Conservation (phyloP, 768 basidiomycete species). For the Paxillus involutus region DNA sequence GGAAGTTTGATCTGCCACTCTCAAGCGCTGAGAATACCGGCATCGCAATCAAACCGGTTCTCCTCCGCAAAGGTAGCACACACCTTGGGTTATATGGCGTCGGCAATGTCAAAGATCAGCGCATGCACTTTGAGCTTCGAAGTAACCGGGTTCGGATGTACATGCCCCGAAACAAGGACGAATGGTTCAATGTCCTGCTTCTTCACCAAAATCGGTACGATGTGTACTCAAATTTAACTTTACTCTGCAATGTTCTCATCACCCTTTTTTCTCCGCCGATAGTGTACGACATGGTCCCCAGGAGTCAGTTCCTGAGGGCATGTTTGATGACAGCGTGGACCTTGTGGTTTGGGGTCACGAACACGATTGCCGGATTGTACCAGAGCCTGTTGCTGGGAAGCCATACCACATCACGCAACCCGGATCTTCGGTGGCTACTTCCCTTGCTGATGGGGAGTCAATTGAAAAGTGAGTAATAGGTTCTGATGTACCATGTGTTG, state of each 20-base stretch:
- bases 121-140: conserved; percentile 95
- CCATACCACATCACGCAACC: conserved; percentile 92
- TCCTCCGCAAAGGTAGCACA: conserved; percentile 85
- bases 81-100: conserved; percentile 92
- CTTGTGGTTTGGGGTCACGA: conserved; percentile 99
- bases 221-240: background rate
- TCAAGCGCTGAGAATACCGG: conserved; percentile 70
- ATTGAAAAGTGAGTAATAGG: conserved; percentile 69
- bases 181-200: conserved; percentile 94
- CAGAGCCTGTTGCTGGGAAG: conserved; percentile 90
- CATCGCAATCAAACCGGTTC: conserved; percentile 86
- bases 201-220: conserved; percentile 93
- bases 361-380: conserved; percentile 92
- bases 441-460: conserved; percentile 90
- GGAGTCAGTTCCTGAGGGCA: conserved; percentile 91
- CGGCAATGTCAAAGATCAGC: conserved; percentile 93
- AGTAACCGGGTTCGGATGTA: conserved; percentile 96
- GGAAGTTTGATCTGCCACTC: conserved; percentile 86
- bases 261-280: conserved; percentile 1
- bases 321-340: conserved; percentile 95
- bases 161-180: conserved; percentile 86
- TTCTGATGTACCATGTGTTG: conserved; percentile 1
- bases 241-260: conserved; percentile 10
- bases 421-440: conserved; percentile 93
- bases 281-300: conserved; percentile 96